A percentile compares a stretch with the other conserved stretches of the same genome.
phyloP scores from a whole-genome alignment of 345 rosid species.

The Murraya koenigii region DNA sequence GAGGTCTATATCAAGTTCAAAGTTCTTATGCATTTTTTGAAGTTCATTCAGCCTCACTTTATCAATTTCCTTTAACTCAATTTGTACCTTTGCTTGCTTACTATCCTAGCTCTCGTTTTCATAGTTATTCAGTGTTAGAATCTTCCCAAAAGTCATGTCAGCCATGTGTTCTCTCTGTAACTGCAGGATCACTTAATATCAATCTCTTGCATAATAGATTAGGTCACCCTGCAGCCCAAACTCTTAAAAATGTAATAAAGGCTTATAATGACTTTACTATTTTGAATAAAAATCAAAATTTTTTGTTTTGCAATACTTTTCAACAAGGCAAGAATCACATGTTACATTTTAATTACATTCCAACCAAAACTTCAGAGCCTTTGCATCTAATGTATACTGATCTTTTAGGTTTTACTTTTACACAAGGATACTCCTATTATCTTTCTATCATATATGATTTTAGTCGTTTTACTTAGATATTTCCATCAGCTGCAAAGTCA shows the following conservation, averaged over 20 bases:
- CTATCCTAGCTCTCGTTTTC: not conserved
- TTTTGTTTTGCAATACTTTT: not conserved
- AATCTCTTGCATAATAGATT: not conserved
- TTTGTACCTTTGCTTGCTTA: not conserved
- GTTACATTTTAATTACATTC: not conserved
- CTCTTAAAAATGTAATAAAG: not conserved
- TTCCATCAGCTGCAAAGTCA: no score
- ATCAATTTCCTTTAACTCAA: no score
- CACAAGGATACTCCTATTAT: no score
- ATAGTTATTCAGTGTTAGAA: no score
- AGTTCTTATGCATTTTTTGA: no score
- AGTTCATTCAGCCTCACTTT: no score
- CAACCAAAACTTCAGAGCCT: not conserved
- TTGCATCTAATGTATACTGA: not conserved
- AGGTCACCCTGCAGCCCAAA: not conserved
- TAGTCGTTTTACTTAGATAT: no score
- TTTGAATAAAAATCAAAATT: not conserved
- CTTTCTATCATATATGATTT: no score
- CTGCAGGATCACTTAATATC: not conserved
- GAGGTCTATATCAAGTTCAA: not conserved
- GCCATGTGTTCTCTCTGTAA: no score
- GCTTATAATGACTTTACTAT: not conserved
- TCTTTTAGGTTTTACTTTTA: no score
- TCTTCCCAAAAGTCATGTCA: no score
- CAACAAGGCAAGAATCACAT: not conserved